phyloP scores from a whole-genome alignment of 805 yeast species.

The Metschnikowia henanensis region DNA sequence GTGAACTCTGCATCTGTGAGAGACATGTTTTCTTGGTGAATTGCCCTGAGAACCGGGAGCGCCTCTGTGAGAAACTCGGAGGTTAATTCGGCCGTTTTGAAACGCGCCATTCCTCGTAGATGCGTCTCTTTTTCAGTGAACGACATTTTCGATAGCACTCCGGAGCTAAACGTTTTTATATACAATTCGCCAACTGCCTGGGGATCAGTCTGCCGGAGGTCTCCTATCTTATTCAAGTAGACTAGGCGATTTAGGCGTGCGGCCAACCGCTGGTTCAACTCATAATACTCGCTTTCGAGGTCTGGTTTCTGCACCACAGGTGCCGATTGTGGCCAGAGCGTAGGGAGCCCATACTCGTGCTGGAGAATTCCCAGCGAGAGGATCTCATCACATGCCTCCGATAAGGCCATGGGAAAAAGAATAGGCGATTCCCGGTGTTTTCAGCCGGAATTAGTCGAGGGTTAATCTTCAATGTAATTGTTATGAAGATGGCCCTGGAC shows the following conservation, averaged over 20 bases:
- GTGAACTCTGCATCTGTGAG: conserved; percentile 29
- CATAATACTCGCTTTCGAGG: conserved; percentile 29
- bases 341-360: conserved; percentile 37
- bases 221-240: conserved; percentile 27
- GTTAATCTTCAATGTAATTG: no score
- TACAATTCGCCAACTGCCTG: conserved; percentile 19
- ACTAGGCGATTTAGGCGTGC: conserved; percentile 27
- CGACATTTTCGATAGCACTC: conserved; percentile 9
- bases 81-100: conserved; percentile 28
- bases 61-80: conserved; percentile 27
- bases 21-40: conserved; percentile 29
- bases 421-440: no score
- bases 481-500: no score
- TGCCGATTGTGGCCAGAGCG: conserved; percentile 14
- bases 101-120: conserved; percentile 16
- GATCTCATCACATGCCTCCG: conserved; percentile 25
- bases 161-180: conserved; percentile 13
- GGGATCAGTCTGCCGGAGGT: conserved; percentile 17
- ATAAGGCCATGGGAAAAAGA: conserved; percentile 9
- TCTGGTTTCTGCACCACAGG: conserved; percentile 8
- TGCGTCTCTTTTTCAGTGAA: conserved; percentile 19
- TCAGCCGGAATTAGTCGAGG: no score
- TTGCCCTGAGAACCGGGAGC: conserved; percentile 33
- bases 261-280: conserved; percentile 24
- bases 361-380: conserved; percentile 22